Percentiles rank a stretch among this genome's conserved stretches.
Evolutionary conservation across 2,329 filamentous ascomycete genomes (phyloP).

Genomic region (Lomentospora prolificans): DNA sequence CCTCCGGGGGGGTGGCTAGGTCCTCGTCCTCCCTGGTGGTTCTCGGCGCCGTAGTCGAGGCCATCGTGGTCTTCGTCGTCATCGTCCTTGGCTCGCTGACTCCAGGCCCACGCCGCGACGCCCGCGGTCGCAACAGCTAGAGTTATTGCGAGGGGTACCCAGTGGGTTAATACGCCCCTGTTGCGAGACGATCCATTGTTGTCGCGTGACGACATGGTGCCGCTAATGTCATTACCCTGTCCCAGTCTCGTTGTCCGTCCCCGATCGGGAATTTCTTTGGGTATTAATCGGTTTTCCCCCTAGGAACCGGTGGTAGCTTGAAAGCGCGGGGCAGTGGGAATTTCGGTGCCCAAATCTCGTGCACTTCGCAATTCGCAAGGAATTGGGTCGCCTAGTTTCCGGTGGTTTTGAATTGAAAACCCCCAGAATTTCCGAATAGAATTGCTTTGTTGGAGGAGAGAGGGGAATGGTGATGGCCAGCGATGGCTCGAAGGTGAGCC

Average conservation of each 20-base stretch:
- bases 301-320: background rate
- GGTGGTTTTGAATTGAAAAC: background rate
- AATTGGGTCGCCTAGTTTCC: too few relatives aligned
- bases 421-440: background rate
- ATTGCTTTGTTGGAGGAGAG: background rate
- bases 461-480: background rate
- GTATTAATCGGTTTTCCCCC: background rate
- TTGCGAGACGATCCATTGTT: conserved; percentile 46
- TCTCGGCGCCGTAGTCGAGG: conserved; percentile 35
- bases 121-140: conserved; percentile 81
- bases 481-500: too few relatives aligned
- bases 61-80: conserved; percentile 47
- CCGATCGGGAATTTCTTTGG: background rate
- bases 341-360: background rate
- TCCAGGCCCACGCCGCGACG: conserved; percentile 87
- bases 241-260: background rate
- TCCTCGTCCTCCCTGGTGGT: conserved; percentile 28
- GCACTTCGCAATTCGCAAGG: too few relatives aligned
- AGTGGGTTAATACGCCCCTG: conserved; percentile 64
- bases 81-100: conserved; percentile 70
- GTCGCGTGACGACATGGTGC: conserved; percentile 51
- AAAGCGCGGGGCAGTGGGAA: background rate
- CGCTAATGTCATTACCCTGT: background rate
- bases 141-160: conserved; percentile 80
- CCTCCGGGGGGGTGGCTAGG: conserved; percentile 22